These are phyloP conservation scores for Penicillium herquei DNA, from an alignment of 495 filamentous ascomycete genomes.

Conservation along the genomic window DNA sequence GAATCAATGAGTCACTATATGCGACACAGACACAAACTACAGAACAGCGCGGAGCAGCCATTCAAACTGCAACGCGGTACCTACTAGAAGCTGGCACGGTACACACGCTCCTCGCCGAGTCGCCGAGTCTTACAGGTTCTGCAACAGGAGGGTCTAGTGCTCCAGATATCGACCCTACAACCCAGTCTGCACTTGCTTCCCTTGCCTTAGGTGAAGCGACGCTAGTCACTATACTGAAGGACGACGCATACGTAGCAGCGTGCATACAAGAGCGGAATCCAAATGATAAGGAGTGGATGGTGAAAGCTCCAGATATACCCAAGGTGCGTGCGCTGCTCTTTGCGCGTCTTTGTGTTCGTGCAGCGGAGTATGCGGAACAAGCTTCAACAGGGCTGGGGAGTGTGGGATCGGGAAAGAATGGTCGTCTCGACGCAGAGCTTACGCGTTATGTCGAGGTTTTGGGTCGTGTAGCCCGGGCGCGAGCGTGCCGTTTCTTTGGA, in stretches of 20 bases:
- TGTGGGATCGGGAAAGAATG: conserved; percentile 29
- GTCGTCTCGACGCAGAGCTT: conserved; percentile 56
- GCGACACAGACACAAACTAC: conserved; percentile 58
- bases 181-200: conserved; percentile 67
- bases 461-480: conserved; percentile 67
- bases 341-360: conserved; percentile 77
- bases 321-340: conserved; percentile 87
- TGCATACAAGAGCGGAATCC: conserved; percentile 74
- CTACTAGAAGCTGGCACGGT: conserved; percentile 79
- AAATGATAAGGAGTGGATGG: conserved; percentile 90
- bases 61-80: conserved; percentile 72
- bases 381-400: conserved; percentile 47
- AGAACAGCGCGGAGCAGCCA: conserved; percentile 64
- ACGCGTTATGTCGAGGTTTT: conserved; percentile 72
- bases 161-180: conserved; percentile 61
- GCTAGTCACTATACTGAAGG: conserved; percentile 82
- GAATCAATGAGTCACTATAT: conserved; percentile 53
- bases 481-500: conserved; percentile 85
- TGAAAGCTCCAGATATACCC: conserved; percentile 77
- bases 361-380: conserved; percentile 53
- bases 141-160: conserved; percentile 10
- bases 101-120: conserved; percentile 62
- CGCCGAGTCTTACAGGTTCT: conserved; percentile 19
- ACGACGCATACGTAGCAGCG: conserved; percentile 83
- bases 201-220: conserved; percentile 86